phyloP scores from a whole-genome alignment of 768 basidiomycete species.

The Termitomyces sp. region DNA sequence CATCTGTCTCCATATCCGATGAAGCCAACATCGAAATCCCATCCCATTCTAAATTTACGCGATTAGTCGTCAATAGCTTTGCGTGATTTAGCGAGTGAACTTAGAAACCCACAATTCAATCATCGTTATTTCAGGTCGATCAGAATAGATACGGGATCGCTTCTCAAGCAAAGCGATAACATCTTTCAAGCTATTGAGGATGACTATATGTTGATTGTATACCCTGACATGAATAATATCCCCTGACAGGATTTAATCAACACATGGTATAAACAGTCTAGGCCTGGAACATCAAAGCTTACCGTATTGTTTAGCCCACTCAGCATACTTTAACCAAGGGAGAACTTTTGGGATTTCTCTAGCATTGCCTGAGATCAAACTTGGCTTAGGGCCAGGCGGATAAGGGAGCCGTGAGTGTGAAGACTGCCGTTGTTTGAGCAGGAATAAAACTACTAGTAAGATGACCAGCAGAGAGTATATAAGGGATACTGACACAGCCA shows the following conservation, averaged over 20 bases:
- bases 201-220: no score
- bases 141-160: no score
- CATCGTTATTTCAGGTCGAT: slow-evolving; percentile 12
- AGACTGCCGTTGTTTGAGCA: no score
- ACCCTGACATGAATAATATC: slow-evolving; percentile 22
- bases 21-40: slow-evolving; percentile 25
- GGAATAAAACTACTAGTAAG: no score
- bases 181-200: slow-evolving; percentile 20
- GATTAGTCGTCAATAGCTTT: not conserved
- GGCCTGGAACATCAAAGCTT: not conserved
- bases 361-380: no score
- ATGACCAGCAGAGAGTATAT: no score
- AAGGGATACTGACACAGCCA: no score
- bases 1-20: slow-evolving; percentile 27
- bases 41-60: slow-evolving; percentile 25
- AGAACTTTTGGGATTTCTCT: not conserved
- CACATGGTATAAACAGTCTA: not conserved
- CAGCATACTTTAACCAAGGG: not conserved
- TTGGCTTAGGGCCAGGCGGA: no score
- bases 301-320: no score
- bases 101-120: slow-evolving; percentile 16
- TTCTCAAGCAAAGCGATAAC: slow-evolving; percentile 20
- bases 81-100: not conserved
- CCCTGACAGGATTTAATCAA: not conserved
- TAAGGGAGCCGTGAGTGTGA: no score